Evolutionary conservation across 2,329 filamentous ascomycete species (phyloP), one percentile per base, ranked within the genome.

Genomic region (Fusarium coffeatum): DNA sequence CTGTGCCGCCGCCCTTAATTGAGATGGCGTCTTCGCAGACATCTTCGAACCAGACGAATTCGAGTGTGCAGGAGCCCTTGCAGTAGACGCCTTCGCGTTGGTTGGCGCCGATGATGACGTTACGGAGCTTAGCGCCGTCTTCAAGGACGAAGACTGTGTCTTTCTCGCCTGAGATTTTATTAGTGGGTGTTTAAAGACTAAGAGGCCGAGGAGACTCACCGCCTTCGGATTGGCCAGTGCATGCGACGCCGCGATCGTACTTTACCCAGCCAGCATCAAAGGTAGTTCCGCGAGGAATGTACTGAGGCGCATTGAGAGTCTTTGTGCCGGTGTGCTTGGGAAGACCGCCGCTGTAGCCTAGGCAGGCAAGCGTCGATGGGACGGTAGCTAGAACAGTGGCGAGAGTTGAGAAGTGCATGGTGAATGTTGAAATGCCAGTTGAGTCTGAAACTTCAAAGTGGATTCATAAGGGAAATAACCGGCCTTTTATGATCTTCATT

Each of bases 11-110:
- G 15, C 68, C 68, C 16, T 68, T 67, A 41, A 71, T 68, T 0
- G 67, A 55, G 34, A 71, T 71, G 9, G 68, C 68, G 16, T 75
- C 73, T 58, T 84, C 82, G 63, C 83, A 84, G 49, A 84, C 82
- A 28, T 83, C 80, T 55, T 82, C 80, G 62, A 84, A 86, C 83
- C 84, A 86, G 43, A 85, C 84, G n/a, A 80, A 82, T 67, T 81
- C 76, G 11, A 84, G 71, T 4, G 73, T 83, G 71, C 83, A 84
- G 2, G 76, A 49, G 5, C 83, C 83, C 37, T 78, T 68, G 73
- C 83, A 85, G 76, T 85, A 82, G 7, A 85, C 77, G 28, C 83
- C 83, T 71, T 85, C 83, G n/a, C 74, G 76, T 59, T 84, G 82
- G 71, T 83, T 76, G 27, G 77, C 74, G 32, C 83, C 83, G 20